Evolutionary conservation across 331 rosid genomes (phyloP).

Genomic region (Malus hybrid): DNA sequence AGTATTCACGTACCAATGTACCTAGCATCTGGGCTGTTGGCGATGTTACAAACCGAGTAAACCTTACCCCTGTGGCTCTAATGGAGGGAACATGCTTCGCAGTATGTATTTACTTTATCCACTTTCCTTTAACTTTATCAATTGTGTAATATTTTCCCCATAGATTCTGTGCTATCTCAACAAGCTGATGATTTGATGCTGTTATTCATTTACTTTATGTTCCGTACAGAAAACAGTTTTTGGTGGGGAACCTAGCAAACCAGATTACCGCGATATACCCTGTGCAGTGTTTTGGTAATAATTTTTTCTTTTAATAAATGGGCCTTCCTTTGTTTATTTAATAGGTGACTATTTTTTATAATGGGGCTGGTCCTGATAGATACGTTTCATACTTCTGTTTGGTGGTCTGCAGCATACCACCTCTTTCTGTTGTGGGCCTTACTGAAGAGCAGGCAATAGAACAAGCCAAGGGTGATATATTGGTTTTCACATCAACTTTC

Average conservation of each 20-base stretch:
- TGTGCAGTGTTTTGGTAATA: constrained; percentile 80
- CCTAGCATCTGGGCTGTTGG: constrained; percentile 98
- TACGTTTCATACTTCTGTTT: not conserved
- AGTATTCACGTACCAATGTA: constrained; percentile 62
- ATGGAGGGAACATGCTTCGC: constrained; percentile 89
- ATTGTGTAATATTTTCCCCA: not conserved
- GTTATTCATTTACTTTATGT: constrained; percentile 9
- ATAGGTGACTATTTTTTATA: not conserved
- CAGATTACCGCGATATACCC: constrained; percentile 59
- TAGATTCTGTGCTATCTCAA: not conserved
- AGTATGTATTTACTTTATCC: constrained; percentile 39
- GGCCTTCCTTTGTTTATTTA: not conserved
- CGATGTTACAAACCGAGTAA: constrained; percentile 84
- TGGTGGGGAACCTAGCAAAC: constrained; percentile 62
- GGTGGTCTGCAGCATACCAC: constrained; percentile 70
- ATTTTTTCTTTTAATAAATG: not conserved
- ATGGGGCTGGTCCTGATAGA: not conserved
- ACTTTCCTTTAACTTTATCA: not conserved
- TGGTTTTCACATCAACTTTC: constrained; percentile 65
- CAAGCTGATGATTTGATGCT: not conserved
- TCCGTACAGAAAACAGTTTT: constrained; percentile 75
- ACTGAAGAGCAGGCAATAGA: constrained; percentile 81
- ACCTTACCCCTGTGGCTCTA: constrained; percentile 95
- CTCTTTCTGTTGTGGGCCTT: constrained; percentile 78
- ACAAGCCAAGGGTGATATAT: constrained; percentile 58